A percentile compares a stretch with the other conserved stretches of the same genome.
Evolutionary conservation across 2,329 filamentous ascomycete species (phyloP).

Genomic region (Fusarium tuaranense): DNA sequence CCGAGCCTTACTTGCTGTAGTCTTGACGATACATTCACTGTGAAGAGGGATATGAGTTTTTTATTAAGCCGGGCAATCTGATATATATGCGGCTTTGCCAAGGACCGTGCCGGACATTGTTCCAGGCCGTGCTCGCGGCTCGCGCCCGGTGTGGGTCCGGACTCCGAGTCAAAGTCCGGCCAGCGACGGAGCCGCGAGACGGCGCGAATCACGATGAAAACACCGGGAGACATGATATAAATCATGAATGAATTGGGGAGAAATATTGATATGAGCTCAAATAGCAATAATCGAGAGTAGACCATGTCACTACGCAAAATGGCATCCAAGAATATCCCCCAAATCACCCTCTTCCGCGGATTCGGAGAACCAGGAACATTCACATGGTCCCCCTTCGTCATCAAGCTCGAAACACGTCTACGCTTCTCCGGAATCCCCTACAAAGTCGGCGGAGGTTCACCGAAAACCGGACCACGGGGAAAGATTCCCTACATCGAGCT

Average conservation of each 20-base stretch:
- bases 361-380: conserved; percentile 54
- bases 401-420: conserved; percentile 71
- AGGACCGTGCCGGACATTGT: conserved; percentile 4
- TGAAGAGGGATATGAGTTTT: not conserved
- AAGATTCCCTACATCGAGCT: conserved; percentile 70
- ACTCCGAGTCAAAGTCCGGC: conserved; percentile 18
- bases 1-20: not conserved
- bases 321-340: not conserved
- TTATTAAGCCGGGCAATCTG: not conserved
- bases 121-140: not conserved
- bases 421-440: conserved; percentile 65
- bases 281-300: not conserved
- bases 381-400: conserved; percentile 72
- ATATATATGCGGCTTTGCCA: not conserved
- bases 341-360: conserved; percentile 61
- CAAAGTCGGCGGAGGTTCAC: conserved; percentile 56
- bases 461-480: conserved; percentile 60
- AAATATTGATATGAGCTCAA: not conserved
- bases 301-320: not conserved
- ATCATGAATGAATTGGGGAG: not conserved
- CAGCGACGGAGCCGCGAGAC: not conserved
- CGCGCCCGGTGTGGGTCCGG: conserved; percentile 17
- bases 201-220: not conserved
- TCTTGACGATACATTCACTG: not conserved
- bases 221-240: not conserved